These are phyloP conservation scores for Sutorius australiensis DNA, from an alignment of 768 basidiomycete species.

Conservation along the genomic window DNA sequence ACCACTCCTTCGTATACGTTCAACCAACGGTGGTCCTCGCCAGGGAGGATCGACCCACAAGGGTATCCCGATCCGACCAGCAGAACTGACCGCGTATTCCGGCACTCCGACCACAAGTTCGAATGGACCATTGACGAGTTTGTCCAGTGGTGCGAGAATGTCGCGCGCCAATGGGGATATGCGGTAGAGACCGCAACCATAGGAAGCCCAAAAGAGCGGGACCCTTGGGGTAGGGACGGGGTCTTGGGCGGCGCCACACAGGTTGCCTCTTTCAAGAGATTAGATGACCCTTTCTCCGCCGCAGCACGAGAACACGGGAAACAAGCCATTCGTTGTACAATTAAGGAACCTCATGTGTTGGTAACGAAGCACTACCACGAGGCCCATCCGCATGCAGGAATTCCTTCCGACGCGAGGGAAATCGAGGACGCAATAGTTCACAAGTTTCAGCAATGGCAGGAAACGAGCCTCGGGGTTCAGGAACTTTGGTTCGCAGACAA, in stretches of 20 bases:
- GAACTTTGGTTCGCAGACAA: slow-evolving; percentile 47
- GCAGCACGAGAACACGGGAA: slow-evolving; percentile 25
- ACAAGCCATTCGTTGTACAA: slow-evolving; percentile 4
- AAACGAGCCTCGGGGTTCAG: slow-evolving; percentile 42
- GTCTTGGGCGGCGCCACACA: slow-evolving; percentile 63
- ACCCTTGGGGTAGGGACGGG: slow-evolving; percentile 70
- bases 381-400: slow-evolving; percentile 46
- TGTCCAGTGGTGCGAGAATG: slow-evolving; percentile 50
- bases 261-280: slow-evolving; percentile 57
- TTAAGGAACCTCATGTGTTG: slow-evolving; percentile 40
- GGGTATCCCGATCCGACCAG: slow-evolving; percentile 74
- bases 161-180: slow-evolving; percentile 71
- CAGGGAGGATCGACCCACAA: slow-evolving; percentile 38
- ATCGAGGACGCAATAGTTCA: slow-evolving; percentile 49
- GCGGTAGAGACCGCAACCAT: slow-evolving; percentile 55
- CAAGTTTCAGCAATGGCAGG: slow-evolving; percentile 53
- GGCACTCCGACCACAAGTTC: slow-evolving; percentile 84
- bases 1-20: slow-evolving; percentile 87
- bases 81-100: slow-evolving; percentile 69
- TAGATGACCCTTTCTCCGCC: slow-evolving; percentile 35
- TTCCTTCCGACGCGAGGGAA: slow-evolving; percentile 39
- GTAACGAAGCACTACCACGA: slow-evolving; percentile 46
- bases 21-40: slow-evolving; percentile 69
- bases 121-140: slow-evolving; percentile 86
- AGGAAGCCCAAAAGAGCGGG: slow-evolving; percentile 54